Evolutionary conservation across 129 eudicot species (phyloP), one percentile per base, ranked within the genome.

Genomic region (Gnaphalium uliginosum): DNA sequence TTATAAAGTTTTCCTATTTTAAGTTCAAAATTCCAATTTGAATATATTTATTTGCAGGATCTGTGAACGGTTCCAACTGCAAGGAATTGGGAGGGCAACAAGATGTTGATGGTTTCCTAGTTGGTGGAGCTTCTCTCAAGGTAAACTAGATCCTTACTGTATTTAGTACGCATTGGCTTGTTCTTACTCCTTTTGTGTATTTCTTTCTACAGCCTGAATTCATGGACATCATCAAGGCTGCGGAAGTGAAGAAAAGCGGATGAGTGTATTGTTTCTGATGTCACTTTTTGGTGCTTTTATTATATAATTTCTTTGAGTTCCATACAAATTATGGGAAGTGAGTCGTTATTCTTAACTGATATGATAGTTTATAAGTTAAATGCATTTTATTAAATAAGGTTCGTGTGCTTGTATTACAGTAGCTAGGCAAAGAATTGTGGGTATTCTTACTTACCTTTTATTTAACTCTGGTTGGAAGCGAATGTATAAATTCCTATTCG

Each of bases 81-180:
- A 93, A 90, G 88, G 95, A 90, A 70, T 82, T 93, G 86, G 98
- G 78, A 27, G 90, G 76, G 9, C 86, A 93, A 54, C 73, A 90
- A 65, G 98, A 93, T 73, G 90, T 93, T 70, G 96, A 93, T 83
- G 98, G 98, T 26, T 93, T 93, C 79, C 84, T 89, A 63, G 98
- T 92, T 78, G 98, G 98, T 33, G 98, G 98, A 84, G 98, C 98
- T 78, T 92, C 98, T 17, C 86, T 92, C 15, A 92, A 92, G 98
- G 98, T 92, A 33, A 57, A 8, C 27, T 57, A 6, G 26, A 57
- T n/a, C 0, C 13, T 57, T 22, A 57, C 24, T 7, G 2, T 22
- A 18, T 21, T 27, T 21, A 18, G 4, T 22, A 57, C 9, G 8
- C 21, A 27, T 57, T 19, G 62, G 13, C 62, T n/a, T 21, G 62